Percentiles rank a stretch among this genome's conserved stretches.
Evolutionary conservation across 805 yeast genomes (phyloP).

Genomic region (Schwanniomyces polymorphus): DNA sequence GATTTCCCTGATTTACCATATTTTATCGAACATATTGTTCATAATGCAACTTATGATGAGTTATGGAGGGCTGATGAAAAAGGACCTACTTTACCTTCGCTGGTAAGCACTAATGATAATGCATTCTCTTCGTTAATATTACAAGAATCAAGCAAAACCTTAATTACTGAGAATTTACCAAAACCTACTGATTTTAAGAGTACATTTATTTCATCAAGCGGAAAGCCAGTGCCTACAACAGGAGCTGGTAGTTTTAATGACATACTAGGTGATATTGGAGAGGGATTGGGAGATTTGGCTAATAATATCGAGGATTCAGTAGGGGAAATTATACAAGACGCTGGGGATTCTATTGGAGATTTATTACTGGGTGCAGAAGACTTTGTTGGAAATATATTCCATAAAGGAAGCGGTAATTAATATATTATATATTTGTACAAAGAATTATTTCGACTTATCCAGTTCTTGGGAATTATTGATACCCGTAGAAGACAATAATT

Average conservation of each 20-base stretch:
- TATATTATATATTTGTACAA: neutral
- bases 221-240: neutral
- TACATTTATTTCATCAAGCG: neutral
- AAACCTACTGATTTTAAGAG: conserved; percentile 24
- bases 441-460: neutral
- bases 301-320: conserved; percentile 14
- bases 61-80: conserved; percentile 24
- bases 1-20: conserved; percentile 54
- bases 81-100: neutral
- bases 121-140: conserved; percentile 22
- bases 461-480: neutral
- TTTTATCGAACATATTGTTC: conserved; percentile 42
- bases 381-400: conserved; percentile 5
- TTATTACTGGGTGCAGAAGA: conserved; percentile 10
- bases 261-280: conserved; percentile 12
- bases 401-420: neutral
- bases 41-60: conserved; percentile 54
- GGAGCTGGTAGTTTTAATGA: neutral
- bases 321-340: conserved; percentile 12
- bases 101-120: conserved; percentile 13
- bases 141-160: conserved; percentile 20
- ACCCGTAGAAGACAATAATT: conserved; percentile 1
- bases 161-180: conserved; percentile 18
- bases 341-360: conserved; percentile 9
- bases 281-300: conserved; percentile 13